phyloP scores from a whole-genome alignment of 371 early-diverging fungal species.

The Apophysomyces ossiformis region DNA sequence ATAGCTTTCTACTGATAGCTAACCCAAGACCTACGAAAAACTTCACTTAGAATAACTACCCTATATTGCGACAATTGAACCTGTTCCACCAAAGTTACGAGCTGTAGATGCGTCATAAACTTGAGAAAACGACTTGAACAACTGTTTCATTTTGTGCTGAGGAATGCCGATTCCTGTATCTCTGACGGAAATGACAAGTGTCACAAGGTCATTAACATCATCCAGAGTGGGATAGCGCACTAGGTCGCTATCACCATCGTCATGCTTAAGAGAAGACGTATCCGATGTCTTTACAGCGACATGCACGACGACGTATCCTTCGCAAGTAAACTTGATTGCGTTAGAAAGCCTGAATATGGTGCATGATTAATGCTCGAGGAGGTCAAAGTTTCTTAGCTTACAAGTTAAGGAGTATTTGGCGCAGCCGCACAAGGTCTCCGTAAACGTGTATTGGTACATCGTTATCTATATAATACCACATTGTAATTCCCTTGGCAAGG shows the following conservation, averaged over 20 bases:
- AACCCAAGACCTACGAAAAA: constrained; percentile 41
- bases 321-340: constrained; percentile 27
- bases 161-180: constrained; percentile 75
- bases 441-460: constrained; percentile 38
- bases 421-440: constrained; percentile 55
- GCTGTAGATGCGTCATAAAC: constrained; percentile 57
- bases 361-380: background rate
- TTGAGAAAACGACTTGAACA: constrained; percentile 67
- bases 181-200: constrained; percentile 49
- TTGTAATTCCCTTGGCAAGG: constrained; percentile 26
- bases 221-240: background rate
- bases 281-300: background rate
- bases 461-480: constrained; percentile 27
- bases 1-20: constrained; percentile 54
- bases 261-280: background rate
- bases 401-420: constrained; percentile 57
- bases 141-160: constrained; percentile 43
- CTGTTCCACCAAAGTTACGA: constrained; percentile 59
- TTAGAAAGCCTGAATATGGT: constrained; percentile 23
- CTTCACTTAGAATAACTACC: background rate
- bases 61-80: constrained; percentile 5
- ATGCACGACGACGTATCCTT: constrained; percentile 21
- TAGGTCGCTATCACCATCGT: background rate
- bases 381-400: constrained; percentile 2
- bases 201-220: constrained; percentile 1